Conservation (phyloP, 495 filamentous ascomycete species). For the Xylaria bambusicola region DNA sequence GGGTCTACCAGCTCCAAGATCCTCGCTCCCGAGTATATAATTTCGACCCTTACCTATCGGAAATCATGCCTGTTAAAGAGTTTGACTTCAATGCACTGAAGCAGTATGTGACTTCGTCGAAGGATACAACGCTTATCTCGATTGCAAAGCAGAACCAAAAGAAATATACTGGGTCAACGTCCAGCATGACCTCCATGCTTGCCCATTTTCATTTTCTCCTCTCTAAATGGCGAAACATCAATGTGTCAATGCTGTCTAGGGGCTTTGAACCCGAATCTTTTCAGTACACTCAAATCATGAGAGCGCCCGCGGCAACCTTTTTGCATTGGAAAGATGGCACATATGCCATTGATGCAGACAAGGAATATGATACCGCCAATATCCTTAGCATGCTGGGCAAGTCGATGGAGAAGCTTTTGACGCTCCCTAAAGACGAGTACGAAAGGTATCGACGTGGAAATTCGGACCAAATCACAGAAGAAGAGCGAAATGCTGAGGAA, state of each 20-base stretch:
- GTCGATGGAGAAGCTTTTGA: conserved; percentile 96
- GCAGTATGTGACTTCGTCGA: conserved; percentile 85
- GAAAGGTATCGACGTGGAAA: conserved; percentile 76
- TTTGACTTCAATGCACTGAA: conserved; percentile 89
- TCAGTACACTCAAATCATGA: conserved; percentile 71
- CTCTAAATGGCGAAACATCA: conserved; percentile 76
- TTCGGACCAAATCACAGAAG: conserved; percentile 63
- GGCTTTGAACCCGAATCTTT: conserved; percentile 58
- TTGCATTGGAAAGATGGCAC: conserved; percentile 78
- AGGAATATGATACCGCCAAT: conserved; percentile 83
- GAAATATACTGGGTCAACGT: conserved; percentile 92
- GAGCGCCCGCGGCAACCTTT: conserved; percentile 77
- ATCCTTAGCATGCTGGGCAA: conserved; percentile 88
- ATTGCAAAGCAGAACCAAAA: conserved; percentile 68
- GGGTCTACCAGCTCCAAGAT: conserved; percentile 89
- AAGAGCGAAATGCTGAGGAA: conserved; percentile 67
- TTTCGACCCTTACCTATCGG: conserved; percentile 90
- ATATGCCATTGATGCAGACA: conserved; percentile 98
- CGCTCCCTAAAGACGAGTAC: conserved; percentile 73
- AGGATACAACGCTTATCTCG: conserved; percentile 65
- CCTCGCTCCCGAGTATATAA: conserved; percentile 86
- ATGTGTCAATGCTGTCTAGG: conserved; percentile 63
- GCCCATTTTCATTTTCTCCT: conserved; percentile 92
- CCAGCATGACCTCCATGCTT: conserved; percentile 88
- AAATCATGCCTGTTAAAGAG: conserved; percentile 86